phyloP scores from a whole-genome alignment of 352 stramenopile genomes.

The Globisporangium spiculum region DNA sequence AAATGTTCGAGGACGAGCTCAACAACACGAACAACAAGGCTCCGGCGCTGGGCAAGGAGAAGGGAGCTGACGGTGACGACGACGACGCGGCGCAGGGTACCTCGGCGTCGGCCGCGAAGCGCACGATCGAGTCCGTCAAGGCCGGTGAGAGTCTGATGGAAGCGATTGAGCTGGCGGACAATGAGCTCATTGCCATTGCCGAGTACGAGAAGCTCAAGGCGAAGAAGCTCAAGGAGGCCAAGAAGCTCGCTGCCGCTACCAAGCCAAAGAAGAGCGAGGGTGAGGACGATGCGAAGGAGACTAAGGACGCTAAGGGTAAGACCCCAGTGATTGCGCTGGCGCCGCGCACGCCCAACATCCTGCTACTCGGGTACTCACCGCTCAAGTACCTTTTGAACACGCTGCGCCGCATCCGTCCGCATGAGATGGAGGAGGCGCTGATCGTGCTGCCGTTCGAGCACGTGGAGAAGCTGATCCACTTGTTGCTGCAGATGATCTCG shows the following conservation, averaged over 20 bases:
- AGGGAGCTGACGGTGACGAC: constrained; percentile 39
- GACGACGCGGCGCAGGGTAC: constrained; percentile 27
- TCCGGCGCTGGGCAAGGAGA: constrained; percentile 65
- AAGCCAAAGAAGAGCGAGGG: too few species aligned
- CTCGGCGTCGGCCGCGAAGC: constrained; percentile 90
- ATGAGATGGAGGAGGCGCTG: constrained; percentile 97
- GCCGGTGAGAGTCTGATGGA: constrained; percentile 93
- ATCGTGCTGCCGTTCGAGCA: constrained; percentile 97
- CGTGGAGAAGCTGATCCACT: constrained; percentile 91
- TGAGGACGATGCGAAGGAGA: constrained; percentile 21
- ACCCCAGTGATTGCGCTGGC: constrained; percentile 35
- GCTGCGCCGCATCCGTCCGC: constrained; percentile 89
- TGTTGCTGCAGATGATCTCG: constrained; percentile 90
- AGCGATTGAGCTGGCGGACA: constrained; percentile 91
- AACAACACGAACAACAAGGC: constrained; percentile 70
- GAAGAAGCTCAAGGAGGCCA: constrained; percentile 57
- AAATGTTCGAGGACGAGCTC: constrained; percentile 94
- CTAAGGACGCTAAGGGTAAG: constrained; percentile 34
- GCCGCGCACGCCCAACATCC: constrained; percentile 83
- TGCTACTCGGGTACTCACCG: constrained; percentile 94
- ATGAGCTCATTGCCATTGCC: constrained; percentile 86
- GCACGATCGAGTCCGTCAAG: constrained; percentile 91
- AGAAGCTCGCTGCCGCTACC: constrained; percentile 9
- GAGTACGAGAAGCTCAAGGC: constrained; percentile 64
- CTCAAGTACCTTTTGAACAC: constrained; percentile 94